Conservation (phyloP, 257 asterid species). For the Linaria vulgaris region DNA sequence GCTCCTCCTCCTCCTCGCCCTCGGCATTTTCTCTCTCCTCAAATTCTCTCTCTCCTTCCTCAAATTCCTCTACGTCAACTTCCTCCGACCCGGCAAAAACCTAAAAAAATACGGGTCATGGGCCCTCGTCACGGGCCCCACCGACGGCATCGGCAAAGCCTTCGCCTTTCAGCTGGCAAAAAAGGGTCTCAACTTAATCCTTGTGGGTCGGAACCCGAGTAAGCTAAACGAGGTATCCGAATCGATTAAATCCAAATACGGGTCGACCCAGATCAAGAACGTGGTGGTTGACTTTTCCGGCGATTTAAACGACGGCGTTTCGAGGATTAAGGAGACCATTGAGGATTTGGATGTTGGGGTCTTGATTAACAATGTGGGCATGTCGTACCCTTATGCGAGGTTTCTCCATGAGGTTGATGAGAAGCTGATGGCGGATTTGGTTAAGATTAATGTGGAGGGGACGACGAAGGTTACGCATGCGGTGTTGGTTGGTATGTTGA, state of each 20-base stretch:
- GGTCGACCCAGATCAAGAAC: constrained; percentile 54
- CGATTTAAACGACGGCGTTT: constrained; percentile 68
- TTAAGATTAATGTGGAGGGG: constrained; percentile 85
- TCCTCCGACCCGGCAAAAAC: constrained; percentile 75
- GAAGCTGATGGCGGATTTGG: constrained; percentile 62
- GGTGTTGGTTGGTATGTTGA: constrained; percentile 78
- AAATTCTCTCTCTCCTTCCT: constrained; percentile 37
- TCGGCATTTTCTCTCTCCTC: constrained; percentile 53
- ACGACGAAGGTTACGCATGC: constrained; percentile 84
- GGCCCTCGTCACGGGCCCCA: constrained; percentile 89
- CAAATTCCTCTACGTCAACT: constrained; percentile 66
- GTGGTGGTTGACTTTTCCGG: constrained; percentile 88
- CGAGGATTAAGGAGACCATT: constrained; percentile 59
- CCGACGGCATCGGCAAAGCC: constrained; percentile 88
- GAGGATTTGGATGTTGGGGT: constrained; percentile 81
- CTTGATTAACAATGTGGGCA: constrained; percentile 81
- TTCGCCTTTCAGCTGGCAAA: constrained; percentile 81
- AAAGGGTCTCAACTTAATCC: constrained; percentile 65
- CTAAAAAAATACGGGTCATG: constrained; percentile 92
- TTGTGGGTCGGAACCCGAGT: constrained; percentile 79
- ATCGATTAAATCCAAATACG: constrained; percentile 51
- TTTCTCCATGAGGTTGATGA: constrained; percentile 91
- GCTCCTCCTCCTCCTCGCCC: constrained; percentile 53
- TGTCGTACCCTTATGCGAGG: constrained; percentile 86
- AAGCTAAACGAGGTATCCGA: constrained; percentile 72